phyloP scores from a whole-genome alignment of 345 rosid genomes.

The Sonneratia alba region DNA sequence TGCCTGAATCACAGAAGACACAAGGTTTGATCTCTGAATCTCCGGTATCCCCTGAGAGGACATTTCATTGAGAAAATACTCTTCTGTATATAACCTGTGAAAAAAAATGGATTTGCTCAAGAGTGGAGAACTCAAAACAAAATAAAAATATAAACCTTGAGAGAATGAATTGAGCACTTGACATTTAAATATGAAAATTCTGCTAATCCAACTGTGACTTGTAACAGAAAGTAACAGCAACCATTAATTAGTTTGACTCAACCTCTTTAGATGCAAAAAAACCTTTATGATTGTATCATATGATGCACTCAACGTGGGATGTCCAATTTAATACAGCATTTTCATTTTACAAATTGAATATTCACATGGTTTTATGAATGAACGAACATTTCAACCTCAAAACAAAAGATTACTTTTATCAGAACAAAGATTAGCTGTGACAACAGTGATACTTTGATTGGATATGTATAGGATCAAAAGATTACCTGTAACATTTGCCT shows the following conservation, averaged over 20 bases:
- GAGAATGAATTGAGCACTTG: neutral
- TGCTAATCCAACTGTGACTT: neutral
- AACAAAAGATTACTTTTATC: neutral
- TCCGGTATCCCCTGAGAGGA: slow-evolving; percentile 81
- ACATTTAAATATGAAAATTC: neutral
- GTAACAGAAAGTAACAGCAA: neutral
- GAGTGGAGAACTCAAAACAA: neutral
- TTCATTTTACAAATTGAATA: neutral
- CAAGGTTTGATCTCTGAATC: slow-evolving; percentile 91
- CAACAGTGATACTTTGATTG: neutral
- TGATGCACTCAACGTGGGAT: neutral
- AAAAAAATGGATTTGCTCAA: neutral
- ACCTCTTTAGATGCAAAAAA: neutral
- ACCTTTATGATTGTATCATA: neutral
- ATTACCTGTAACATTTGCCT: slow-evolving; percentile 92
- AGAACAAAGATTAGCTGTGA: neutral
- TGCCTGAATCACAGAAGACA: slow-evolving; percentile 86
- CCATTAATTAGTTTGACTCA: neutral
- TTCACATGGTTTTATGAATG: neutral
- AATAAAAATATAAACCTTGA: neutral
- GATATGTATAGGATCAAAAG: neutral
- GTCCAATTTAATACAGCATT: neutral
- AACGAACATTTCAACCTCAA: neutral
- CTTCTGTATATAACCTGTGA: slow-evolving; percentile 77
- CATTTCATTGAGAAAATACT: slow-evolving; percentile 74